A percentile compares a stretch with the other conserved stretches of the same genome.
Evolutionary conservation across 2,329 filamentous ascomycete genomes (phyloP).

Genomic region (Fusarium falciforme): DNA sequence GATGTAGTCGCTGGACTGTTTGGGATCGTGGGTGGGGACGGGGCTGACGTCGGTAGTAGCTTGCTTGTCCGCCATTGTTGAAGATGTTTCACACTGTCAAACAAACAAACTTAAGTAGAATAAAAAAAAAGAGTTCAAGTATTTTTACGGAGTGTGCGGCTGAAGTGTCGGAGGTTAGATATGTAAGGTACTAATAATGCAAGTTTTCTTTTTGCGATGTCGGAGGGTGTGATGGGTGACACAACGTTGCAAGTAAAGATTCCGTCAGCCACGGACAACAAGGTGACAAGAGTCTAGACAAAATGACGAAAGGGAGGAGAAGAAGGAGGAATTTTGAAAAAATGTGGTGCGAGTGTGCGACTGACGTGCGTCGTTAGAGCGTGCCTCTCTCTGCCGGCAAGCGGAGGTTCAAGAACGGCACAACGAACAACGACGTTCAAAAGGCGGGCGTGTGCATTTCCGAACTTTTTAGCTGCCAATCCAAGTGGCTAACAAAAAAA

Average conservation of each 20-base stretch:
- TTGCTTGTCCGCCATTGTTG: slow-evolving; percentile 44
- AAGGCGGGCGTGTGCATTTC: slow-evolving; percentile 3
- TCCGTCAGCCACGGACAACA: slow-evolving; percentile 9
- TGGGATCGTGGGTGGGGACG: slow-evolving; percentile 52
- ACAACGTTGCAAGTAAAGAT: background rate
- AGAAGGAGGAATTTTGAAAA: slow-evolving; percentile 1
- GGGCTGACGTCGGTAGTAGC: slow-evolving; percentile 20
- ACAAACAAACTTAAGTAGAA: background rate
- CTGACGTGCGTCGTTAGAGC: background rate
- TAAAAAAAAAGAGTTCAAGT: background rate
- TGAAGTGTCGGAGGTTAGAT: background rate
- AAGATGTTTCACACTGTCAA: background rate
- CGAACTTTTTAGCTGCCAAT: background rate
- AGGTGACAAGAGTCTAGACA: slow-evolving; percentile 11
- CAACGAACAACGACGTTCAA: background rate
- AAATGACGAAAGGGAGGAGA: slow-evolving; percentile 21
- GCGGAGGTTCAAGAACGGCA: slow-evolving; percentile 21
- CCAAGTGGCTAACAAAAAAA: background rate
- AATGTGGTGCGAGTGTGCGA: slow-evolving; percentile 10
- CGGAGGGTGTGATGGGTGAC: background rate
- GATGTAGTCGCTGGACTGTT: slow-evolving; percentile 64
- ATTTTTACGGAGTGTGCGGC: background rate
- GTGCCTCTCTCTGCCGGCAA: slow-evolving; percentile 18
- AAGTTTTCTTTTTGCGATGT: background rate
- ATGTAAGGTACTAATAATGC: background rate